phyloP scores from a whole-genome alignment of 495 filamentous ascomycete genomes.

The Penicillium dipodomyicola region DNA sequence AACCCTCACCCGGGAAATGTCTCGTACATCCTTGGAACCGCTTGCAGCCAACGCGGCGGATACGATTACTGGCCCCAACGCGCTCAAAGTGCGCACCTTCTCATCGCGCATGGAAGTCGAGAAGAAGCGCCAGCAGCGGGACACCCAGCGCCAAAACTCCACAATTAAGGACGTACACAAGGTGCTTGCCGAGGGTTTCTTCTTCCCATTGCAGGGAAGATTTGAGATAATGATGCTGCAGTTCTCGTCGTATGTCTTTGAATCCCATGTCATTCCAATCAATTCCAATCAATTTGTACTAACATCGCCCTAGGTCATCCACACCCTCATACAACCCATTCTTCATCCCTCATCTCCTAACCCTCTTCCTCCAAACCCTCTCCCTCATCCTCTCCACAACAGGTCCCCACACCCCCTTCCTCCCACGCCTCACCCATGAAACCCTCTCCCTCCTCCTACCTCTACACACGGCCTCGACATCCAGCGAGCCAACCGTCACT shows the following conservation, averaged over 20 bases:
- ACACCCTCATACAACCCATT: slow-evolving; percentile 40
- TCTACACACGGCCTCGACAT: slow-evolving; percentile 41
- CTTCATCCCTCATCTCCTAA: slow-evolving; percentile 46
- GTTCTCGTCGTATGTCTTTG: slow-evolving; percentile 36
- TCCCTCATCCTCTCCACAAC: slow-evolving; percentile 50
- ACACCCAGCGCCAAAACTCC: slow-evolving; percentile 44
- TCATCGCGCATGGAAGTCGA: slow-evolving; percentile 69
- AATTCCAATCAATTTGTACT: background rate
- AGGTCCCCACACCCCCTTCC: slow-evolving; percentile 45
- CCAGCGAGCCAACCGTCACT: slow-evolving; percentile 60
- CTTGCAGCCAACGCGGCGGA: slow-evolving; percentile 67
- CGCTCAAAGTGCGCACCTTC: slow-evolving; percentile 80
- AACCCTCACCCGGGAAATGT: slow-evolving; percentile 57
- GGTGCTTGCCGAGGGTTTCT: slow-evolving; percentile 74
- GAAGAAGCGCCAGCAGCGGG: slow-evolving; percentile 55
- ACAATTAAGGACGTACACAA: slow-evolving; percentile 73
- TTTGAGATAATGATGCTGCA: slow-evolving; percentile 48
- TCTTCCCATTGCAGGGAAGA: slow-evolving; percentile 66
- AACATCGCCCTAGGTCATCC: slow-evolving; percentile 31
- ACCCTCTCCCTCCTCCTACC: slow-evolving; percentile 46
- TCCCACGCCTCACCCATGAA: slow-evolving; percentile 46
- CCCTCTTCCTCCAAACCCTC: slow-evolving; percentile 52
- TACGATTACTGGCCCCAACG: slow-evolving; percentile 70
- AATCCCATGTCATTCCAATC: background rate
- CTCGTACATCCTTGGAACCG: slow-evolving; percentile 71